Evolutionary conservation across 2,329 filamentous ascomycete genomes (phyloP), one percentile per base, ranked within the genome.

Genomic region (Endothia cerciana): DNA sequence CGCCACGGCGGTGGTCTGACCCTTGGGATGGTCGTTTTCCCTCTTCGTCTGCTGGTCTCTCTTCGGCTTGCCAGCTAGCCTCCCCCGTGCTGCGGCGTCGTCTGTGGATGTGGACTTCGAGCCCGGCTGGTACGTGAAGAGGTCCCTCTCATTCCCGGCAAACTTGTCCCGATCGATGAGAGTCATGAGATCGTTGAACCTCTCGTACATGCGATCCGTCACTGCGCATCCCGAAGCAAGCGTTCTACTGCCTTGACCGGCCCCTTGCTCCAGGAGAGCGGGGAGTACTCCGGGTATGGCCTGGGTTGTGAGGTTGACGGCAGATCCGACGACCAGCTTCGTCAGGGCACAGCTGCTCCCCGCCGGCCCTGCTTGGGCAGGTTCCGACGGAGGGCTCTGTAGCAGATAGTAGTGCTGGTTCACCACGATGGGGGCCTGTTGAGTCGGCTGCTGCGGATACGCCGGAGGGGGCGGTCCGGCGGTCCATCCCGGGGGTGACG

Each of bases 171-270:
- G 81, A 74, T 94, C 91, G 64, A 94, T 93, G 36, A 85, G 81
- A 0, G 90, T 92, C 74, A 94, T 87, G 65, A 92, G 82, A 55
- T 86, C 79, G 74, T 92, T 85, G 67, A 94, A 84, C 62, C 87
- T 87, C 3, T 81, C 80, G 17, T 82, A 85, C 57, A 93, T 84
- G 63, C 87, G 78, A 71, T 91, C 86, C 71, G 82, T 87, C 22
- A 87, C 75, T 6, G 79, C 78, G 17, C 80, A 78, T 5, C 78
- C 77, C 69, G 83, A 80, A 68, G 80, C 79, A 51, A 81, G 73
- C 33, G 84, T 75, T 70, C 82, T 80, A 0, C 78, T 77, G 22
- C 77, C 77, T 45, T 78, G 75, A 19, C 56, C 60, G 15, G 73
- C 72, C 1, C 78, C 77, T 65, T 83, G 79, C 57, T 82, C 80